Evolutionary conservation across 2,329 filamentous ascomycete species (phyloP).

Genomic region (Fusarium redolens): DNA sequence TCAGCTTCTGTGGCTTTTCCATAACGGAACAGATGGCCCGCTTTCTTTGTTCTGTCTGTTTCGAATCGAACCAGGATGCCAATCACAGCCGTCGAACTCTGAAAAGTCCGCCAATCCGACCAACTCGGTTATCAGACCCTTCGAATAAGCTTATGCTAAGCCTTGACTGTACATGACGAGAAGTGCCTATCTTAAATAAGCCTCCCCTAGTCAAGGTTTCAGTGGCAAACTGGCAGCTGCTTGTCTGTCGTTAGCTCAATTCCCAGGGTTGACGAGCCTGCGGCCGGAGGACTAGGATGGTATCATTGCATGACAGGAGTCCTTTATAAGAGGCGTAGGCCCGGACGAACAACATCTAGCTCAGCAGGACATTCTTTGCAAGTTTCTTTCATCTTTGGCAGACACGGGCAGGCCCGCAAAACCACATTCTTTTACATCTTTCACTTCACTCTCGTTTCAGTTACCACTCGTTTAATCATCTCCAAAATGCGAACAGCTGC

Average conservation of each 20-base stretch:
- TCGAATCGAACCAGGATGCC: conserved; percentile 12
- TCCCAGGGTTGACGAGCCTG: background rate
- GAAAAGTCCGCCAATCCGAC: conserved; percentile 30
- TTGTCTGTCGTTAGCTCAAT: conserved; percentile 3
- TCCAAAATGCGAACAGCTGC: conserved; percentile 28
- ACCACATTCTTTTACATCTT: conserved; percentile 13
- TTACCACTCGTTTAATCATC: conserved; percentile 3
- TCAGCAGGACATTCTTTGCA: conserved; percentile 13
- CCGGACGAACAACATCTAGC: background rate
- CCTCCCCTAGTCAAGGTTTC: conserved; percentile 16
- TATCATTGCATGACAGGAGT: background rate
- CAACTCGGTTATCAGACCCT: conserved; percentile 5
- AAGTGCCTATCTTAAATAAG: background rate
- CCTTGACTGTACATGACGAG: conserved; percentile 5
- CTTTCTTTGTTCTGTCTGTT: conserved; percentile 13
- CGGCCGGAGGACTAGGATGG: background rate
- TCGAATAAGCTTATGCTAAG: conserved; percentile 22
- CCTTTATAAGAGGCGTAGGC: conserved; percentile 9
- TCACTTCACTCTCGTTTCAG: conserved; percentile 9
- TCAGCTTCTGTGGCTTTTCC: background rate
- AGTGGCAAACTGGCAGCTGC: background rate
- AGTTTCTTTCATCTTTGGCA: conserved; percentile 22
- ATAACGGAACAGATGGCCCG: background rate
- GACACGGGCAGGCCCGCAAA: conserved; percentile 25
- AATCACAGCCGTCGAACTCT: background rate